A percentile compares a stretch with the other conserved stretches of the same genome.
These are phyloP conservation scores for Hypoxylon sp. DNA, from an alignment of 2,329 filamentous ascomycete genomes.

Conservation along the genomic window DNA sequence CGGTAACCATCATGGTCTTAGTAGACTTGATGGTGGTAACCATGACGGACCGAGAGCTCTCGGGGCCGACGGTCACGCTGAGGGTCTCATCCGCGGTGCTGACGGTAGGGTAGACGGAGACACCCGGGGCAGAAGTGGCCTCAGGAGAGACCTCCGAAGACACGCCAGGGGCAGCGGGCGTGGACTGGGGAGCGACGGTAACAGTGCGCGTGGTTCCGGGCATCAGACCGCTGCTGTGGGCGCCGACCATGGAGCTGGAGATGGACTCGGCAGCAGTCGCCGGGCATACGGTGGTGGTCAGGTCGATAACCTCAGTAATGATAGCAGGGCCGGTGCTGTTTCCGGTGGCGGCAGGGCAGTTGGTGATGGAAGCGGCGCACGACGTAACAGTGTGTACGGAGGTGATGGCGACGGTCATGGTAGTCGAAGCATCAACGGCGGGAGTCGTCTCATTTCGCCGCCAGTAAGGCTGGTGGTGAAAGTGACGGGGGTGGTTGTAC, in stretches of 20 bases:
- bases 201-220: constrained; percentile 42
- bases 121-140: constrained; percentile 15
- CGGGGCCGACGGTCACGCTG: constrained; percentile 43
- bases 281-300: constrained; percentile 50
- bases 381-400: constrained; percentile 45
- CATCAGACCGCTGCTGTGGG: constrained; percentile 45
- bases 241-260: constrained; percentile 44
- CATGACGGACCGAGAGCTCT: constrained; percentile 40
- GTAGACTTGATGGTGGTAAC: constrained; percentile 46
- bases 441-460: constrained; percentile 42
- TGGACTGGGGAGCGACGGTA: constrained; percentile 27
- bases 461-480: constrained; percentile 43
- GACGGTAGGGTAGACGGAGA: constrained; percentile 17
- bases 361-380: constrained; percentile 46
- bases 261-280: constrained; percentile 44
- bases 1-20: constrained; percentile 41
- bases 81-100: constrained; percentile 33
- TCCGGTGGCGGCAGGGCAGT: constrained; percentile 43
- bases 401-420: constrained; percentile 45
- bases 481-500: constrained; percentile 44
- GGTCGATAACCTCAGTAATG: constrained; percentile 48
- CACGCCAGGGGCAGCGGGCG: constrained; percentile 16
- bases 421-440: constrained; percentile 37
- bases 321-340: constrained; percentile 43
- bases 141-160: too few relatives aligned